phyloP scores from a whole-genome alignment of 2,329 filamentous ascomycete species.

The Penicillium sp. region DNA sequence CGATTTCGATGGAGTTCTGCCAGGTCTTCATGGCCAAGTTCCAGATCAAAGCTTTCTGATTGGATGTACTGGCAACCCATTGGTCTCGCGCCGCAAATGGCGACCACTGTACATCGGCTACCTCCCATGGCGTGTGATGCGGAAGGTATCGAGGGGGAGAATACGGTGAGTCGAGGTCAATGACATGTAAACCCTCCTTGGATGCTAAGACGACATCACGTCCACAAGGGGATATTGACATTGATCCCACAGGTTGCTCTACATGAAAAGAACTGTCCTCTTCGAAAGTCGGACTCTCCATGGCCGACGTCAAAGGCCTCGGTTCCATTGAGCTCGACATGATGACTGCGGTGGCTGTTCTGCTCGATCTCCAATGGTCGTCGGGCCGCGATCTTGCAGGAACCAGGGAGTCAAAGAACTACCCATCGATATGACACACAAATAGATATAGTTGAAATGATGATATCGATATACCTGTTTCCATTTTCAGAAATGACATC shows the following conservation, averaged over 20 bases:
- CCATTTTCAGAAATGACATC: conserved; percentile 6
- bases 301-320: conserved; percentile 54
- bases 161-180: conserved; percentile 86
- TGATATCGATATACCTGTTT: background rate
- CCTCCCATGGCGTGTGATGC: conserved; percentile 87
- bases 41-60: conserved; percentile 92
- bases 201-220: conserved; percentile 87
- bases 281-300: conserved; percentile 83
- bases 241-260: conserved; percentile 74
- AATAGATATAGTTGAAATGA: background rate
- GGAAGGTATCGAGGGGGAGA: conserved; percentile 80
- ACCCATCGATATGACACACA: conserved; percentile 1
- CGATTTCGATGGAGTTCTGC: conserved; percentile 82
- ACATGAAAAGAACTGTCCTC: conserved; percentile 80
- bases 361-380: conserved; percentile 5
- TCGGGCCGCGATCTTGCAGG: conserved; percentile 11
- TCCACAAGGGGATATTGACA: conserved; percentile 87
- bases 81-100: conserved; percentile 85
- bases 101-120: conserved; percentile 95
- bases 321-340: conserved; percentile 39
- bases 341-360: conserved; percentile 14
- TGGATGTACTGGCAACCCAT: conserved; percentile 91
- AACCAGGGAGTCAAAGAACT: conserved; percentile 1
- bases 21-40: conserved; percentile 70
- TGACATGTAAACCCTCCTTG: conserved; percentile 83